Evolutionary conservation across 2,329 filamentous ascomycete genomes (phyloP).

Genomic region (Alternaria sp.): DNA sequence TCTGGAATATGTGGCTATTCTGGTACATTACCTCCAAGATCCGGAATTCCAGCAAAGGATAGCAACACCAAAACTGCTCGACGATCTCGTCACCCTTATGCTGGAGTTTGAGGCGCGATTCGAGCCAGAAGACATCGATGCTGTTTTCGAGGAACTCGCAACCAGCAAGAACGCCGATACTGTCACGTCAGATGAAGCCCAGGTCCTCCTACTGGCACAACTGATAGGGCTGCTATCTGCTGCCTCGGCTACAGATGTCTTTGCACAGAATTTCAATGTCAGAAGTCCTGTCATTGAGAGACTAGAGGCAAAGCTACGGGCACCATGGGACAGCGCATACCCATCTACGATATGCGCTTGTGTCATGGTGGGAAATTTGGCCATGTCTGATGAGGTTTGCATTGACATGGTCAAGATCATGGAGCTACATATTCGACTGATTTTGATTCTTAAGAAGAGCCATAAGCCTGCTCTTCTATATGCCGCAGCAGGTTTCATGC

Average conservation of each 20-base stretch:
- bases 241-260: conserved; percentile 47
- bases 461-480: conserved; percentile 44
- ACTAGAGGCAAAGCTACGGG: conserved; percentile 35
- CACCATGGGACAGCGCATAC: conserved; percentile 19
- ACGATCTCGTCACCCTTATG: conserved; percentile 41
- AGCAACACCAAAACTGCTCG: conserved; percentile 39
- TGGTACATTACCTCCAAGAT: conserved; percentile 48
- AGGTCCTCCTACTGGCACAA: conserved; percentile 40
- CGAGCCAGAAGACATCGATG: conserved; percentile 34
- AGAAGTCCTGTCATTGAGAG: conserved; percentile 39
- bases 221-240: conserved; percentile 43
- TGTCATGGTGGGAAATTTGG: conserved; percentile 51
- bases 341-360: conserved; percentile 47
- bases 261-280: conserved; percentile 36
- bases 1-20: conserved; percentile 42
- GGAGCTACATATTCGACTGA: conserved; percentile 41
- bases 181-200: conserved; percentile 34
- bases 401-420: conserved; percentile 47
- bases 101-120: conserved; percentile 43
- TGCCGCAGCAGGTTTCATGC: conserved; percentile 47
- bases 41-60: conserved; percentile 44
- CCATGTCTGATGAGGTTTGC: conserved; percentile 46
- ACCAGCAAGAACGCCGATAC: conserved; percentile 36
- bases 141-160: conserved; percentile 39
- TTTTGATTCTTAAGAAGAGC: conserved; percentile 36